These are phyloP conservation scores for Xerocomellus chrysenteron DNA, from an alignment of 768 basidiomycete genomes.

Conservation along the genomic window DNA sequence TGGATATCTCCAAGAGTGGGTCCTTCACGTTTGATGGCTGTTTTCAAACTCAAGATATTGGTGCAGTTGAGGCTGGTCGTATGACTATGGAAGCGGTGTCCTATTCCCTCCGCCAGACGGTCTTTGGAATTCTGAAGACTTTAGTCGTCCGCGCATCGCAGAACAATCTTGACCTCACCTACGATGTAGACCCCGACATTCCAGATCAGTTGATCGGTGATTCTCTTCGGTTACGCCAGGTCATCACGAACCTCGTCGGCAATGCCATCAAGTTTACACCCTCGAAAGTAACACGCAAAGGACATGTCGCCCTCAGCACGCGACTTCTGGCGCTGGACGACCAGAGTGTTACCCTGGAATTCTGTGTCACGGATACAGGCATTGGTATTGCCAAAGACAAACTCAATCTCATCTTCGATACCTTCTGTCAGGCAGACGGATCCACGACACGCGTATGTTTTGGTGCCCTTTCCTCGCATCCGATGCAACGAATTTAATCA, in stretches of 20 bases:
- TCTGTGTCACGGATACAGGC: constrained; percentile 97
- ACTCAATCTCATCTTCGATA: constrained; percentile 97
- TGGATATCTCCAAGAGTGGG: constrained; percentile 99
- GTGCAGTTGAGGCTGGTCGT: constrained; percentile 90
- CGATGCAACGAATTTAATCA: constrained; percentile 11
- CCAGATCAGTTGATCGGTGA: constrained; percentile 98
- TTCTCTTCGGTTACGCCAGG: constrained; percentile 89
- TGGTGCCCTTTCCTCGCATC: constrained; percentile 3
- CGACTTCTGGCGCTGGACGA: constrained; percentile 77
- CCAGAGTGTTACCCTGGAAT: constrained; percentile 85
- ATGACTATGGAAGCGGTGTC: constrained; percentile 99
- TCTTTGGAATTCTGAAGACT: constrained; percentile 97
- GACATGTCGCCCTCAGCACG: constrained; percentile 88
- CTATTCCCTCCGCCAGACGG: constrained; percentile 94
- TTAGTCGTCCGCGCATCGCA: constrained; percentile 96
- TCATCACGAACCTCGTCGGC: constrained; percentile 92
- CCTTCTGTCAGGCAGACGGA: constrained; percentile 98
- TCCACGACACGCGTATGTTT: constrained; percentile 85
- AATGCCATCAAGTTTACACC: constrained; percentile 99
- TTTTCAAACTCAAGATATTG: constrained; percentile 10
- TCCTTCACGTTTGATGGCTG: constrained; percentile 16
- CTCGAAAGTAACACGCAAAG: constrained; percentile 71
- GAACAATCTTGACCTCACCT: constrained; percentile 93
- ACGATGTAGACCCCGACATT: constrained; percentile 93
- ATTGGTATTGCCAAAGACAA: constrained; percentile 99